phyloP scores from a whole-genome alignment of 2,329 filamentous ascomycete genomes.

The Clonostachys solani region DNA sequence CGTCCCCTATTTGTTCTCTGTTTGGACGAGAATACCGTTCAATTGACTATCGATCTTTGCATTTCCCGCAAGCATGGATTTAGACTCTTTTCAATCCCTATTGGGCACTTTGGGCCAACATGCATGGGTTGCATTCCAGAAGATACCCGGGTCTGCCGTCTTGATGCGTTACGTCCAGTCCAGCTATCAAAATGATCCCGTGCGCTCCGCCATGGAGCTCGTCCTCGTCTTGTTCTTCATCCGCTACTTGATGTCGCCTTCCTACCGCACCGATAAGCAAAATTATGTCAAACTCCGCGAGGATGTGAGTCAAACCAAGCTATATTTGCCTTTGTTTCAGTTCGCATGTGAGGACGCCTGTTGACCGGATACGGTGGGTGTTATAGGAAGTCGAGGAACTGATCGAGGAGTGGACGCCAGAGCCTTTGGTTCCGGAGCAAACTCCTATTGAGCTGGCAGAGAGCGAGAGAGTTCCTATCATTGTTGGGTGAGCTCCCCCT shows the following conservation, averaged over 20 bases:
- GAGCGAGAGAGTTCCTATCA: constrained; percentile 78
- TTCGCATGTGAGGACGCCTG: constrained; percentile 15
- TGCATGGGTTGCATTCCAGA: constrained; percentile 69
- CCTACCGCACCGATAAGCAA: constrained; percentile 86
- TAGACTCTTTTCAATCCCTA: constrained; percentile 52
- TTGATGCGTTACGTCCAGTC: constrained; percentile 93
- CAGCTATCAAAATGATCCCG: constrained; percentile 95
- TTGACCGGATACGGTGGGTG: neutral
- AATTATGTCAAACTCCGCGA: constrained; percentile 87
- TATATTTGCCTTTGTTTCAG: neutral
- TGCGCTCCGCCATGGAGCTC: constrained; percentile 89
- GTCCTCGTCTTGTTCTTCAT: constrained; percentile 94
- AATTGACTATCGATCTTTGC: neutral
- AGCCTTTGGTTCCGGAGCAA: constrained; percentile 76
- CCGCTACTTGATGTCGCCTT: constrained; percentile 84
- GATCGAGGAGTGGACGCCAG: constrained; percentile 93
- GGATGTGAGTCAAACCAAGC: constrained; percentile 41
- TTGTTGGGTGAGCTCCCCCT: constrained; percentile 63
- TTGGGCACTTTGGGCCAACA: constrained; percentile 47
- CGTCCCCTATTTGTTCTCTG: too few species aligned
- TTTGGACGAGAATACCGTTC: neutral
- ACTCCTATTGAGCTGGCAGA: constrained; percentile 76
- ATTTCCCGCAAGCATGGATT: constrained; percentile 44
- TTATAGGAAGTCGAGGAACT: constrained; percentile 85
- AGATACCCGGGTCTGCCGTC: constrained; percentile 89